Evolutionary conservation across 164 flowering plant species (phyloP).

Genomic region (Pachysandra terminalis): DNA sequence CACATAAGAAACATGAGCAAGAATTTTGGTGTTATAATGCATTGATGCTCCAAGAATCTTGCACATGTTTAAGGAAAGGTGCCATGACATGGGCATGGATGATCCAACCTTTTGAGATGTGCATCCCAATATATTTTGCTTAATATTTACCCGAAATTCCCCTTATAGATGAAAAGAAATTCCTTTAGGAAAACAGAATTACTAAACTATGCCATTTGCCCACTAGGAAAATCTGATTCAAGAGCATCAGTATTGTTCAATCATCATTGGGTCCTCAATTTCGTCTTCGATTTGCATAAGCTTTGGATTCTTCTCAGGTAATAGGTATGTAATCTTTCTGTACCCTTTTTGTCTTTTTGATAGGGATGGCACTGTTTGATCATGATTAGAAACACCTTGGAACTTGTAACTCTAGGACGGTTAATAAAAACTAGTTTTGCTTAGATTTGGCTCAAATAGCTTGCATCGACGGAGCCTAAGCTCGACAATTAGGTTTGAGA

Average conservation of each 20-base stretch:
- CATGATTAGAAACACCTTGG: not conserved
- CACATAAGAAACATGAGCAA: conserved; percentile 1
- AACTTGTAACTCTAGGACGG: not conserved
- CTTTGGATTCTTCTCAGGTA: not conserved
- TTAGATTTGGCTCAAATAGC: too few species aligned
- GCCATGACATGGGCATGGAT: not conserved
- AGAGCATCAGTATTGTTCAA: conserved; percentile 6
- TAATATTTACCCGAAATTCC: not conserved
- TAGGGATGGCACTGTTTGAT: not conserved
- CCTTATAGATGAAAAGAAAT: conserved; percentile 3
- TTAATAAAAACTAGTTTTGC: too few species aligned
- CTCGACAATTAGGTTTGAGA: too few species aligned
- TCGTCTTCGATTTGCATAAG: conserved; percentile 3
- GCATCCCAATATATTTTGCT: not conserved
- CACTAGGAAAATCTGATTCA: conserved; percentile 15
- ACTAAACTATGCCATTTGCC: conserved; percentile 14
- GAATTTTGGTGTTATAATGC: conserved; percentile 1
- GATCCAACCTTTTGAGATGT: not conserved
- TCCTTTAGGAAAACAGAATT: conserved; percentile 10
- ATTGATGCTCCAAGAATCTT: not conserved
- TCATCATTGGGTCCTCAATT: conserved; percentile 9
- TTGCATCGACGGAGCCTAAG: too few species aligned
- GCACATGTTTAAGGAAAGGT: conserved; percentile 1
- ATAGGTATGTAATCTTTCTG: conserved; percentile 16
- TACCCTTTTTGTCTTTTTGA: not conserved